Conservation (phyloP, 2,329 filamentous ascomycete species). For the Leptographium galeiforme region DNA sequence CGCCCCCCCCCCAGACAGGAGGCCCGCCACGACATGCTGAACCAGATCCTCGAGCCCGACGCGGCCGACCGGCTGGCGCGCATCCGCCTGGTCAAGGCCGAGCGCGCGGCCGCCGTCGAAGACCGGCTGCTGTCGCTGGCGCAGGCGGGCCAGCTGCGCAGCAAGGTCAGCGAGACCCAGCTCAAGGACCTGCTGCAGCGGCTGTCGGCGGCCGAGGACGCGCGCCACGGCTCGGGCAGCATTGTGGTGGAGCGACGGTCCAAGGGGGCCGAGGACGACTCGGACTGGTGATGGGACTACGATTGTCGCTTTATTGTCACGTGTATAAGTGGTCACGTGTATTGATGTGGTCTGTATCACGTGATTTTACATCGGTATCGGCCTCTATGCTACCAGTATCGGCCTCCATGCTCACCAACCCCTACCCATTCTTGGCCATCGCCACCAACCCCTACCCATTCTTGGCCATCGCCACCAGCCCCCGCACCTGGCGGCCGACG, state of each 20-base stretch:
- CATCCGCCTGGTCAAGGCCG: conserved; percentile 90
- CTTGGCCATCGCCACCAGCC: conserved; percentile 8
- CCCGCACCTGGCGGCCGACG: conserved; percentile 3
- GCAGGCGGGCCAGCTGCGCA: conserved; percentile 69
- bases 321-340: no score
- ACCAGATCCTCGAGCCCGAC: conserved; percentile 87
- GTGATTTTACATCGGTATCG: no score
- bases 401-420: no score
- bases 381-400: no score
- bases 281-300: conserved; percentile 10
- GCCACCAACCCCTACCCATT: conserved; percentile 6
- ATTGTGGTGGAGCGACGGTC: conserved; percentile 68
- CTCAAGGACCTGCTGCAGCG: conserved; percentile 85
- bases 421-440: background rate
- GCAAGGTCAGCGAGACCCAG: conserved; percentile 84
- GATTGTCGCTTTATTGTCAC: no score
- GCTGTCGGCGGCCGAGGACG: conserved; percentile 71
- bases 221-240: conserved; percentile 27
- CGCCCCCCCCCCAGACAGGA: conserved; percentile 25
- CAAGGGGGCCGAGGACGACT: conserved; percentile 61
- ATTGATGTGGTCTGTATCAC: background rate
- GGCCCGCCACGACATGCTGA: conserved; percentile 63
- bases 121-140: conserved; percentile 88
- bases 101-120: conserved; percentile 80
- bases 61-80: conserved; percentile 86